Conservation (phyloP, 345 rosid genomes). For the Brassica carinata region DNA sequence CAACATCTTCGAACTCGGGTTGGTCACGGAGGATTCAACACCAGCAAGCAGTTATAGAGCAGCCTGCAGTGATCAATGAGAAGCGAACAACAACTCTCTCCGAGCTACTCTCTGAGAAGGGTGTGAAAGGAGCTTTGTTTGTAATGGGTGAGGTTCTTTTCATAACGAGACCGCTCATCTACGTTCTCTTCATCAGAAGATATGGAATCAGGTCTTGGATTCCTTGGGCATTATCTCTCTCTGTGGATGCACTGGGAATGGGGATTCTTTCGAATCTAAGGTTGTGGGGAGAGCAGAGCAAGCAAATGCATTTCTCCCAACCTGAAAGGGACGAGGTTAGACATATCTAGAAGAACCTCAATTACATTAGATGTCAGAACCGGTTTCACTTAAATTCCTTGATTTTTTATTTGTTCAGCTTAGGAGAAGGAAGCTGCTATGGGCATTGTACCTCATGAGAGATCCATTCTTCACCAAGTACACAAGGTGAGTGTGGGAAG, state of each 20-base stretch:
- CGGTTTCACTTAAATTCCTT: constrained; percentile 15
- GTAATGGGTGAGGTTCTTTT: constrained; percentile 71
- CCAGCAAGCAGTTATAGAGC: constrained; percentile 62
- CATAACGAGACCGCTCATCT: constrained; percentile 85
- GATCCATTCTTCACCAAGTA: constrained; percentile 93
- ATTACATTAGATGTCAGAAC: constrained; percentile 1
- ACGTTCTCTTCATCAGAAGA: constrained; percentile 81
- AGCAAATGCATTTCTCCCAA: constrained; percentile 48
- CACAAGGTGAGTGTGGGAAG: constrained; percentile 52
- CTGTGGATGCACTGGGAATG: constrained; percentile 60
- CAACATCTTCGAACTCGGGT: constrained; percentile 41
- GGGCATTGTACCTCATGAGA: constrained; percentile 94
- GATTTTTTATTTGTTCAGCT: constrained; percentile 47
- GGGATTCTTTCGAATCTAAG: constrained; percentile 50
- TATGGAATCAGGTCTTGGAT: constrained; percentile 83
- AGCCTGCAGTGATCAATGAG: constrained; percentile 49
- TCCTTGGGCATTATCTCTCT: constrained; percentile 88
- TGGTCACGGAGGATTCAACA: constrained; percentile 68
- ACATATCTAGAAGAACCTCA: neutral
- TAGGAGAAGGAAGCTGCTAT: constrained; percentile 77
- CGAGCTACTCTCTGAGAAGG: constrained; percentile 65
- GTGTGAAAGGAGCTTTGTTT: constrained; percentile 62
- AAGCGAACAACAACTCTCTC: constrained; percentile 45
- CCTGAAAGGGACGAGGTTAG: constrained; percentile 81
- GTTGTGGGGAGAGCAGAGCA: constrained; percentile 44